A percentile compares a stretch with the other conserved stretches of the same genome.
Evolutionary conservation across 441 rosid species (phyloP).

Genomic region (Lepidium campestre): DNA sequence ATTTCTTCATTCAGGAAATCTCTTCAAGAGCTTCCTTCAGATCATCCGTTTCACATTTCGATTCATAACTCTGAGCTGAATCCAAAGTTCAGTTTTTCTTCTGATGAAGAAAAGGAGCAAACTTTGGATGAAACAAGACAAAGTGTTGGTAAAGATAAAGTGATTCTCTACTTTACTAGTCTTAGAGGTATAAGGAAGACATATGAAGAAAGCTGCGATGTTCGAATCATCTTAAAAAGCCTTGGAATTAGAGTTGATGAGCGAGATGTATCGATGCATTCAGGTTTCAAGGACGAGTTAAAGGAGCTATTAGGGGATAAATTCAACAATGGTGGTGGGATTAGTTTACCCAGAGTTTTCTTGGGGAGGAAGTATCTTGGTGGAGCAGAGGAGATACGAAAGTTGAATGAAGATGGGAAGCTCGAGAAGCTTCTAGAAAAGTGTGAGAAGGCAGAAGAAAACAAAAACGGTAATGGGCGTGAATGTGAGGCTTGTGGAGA

Average conservation of each 20-base stretch:
- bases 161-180: constrained; percentile 65
- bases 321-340: constrained; percentile 24
- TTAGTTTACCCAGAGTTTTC: constrained; percentile 61
- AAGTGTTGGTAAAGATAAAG: constrained; percentile 58
- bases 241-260: constrained; percentile 57
- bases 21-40: constrained; percentile 40
- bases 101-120: constrained; percentile 4
- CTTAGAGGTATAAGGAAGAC: constrained; percentile 89
- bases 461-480: background rate
- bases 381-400: constrained; percentile 72
- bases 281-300: constrained; percentile 65
- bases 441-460: constrained; percentile 41
- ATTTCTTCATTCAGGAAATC: constrained; percentile 53
- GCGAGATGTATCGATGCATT: constrained; percentile 85
- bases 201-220: constrained; percentile 61
- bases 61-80: constrained; percentile 17
- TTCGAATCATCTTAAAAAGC: constrained; percentile 49
- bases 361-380: constrained; percentile 70
- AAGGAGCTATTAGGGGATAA: constrained; percentile 47
- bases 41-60: constrained; percentile 42
- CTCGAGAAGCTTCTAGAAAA: constrained; percentile 54
- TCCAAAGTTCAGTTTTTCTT: background rate
- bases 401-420: constrained; percentile 74
- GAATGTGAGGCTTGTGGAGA: constrained; percentile 87
- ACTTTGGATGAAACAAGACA: constrained; percentile 25